Percentiles rank a stretch among this genome's conserved stretches.
Evolutionary conservation across 148 eudicot species (phyloP).

Genomic region (Persicaria tinctoria): DNA sequence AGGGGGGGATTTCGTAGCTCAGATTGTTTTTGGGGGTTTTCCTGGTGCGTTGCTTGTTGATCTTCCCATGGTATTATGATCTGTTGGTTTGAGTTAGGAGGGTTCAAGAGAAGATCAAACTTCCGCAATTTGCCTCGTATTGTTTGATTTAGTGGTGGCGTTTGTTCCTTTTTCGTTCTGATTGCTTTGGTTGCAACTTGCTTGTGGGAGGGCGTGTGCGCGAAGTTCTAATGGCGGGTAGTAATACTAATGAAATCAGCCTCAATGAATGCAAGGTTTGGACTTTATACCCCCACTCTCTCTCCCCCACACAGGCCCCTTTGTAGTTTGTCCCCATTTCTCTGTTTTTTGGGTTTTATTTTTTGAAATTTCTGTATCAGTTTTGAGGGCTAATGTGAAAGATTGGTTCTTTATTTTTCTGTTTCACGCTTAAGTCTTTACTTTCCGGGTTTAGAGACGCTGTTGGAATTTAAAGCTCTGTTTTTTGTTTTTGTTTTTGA

Average conservation of each 20-base stretch:
- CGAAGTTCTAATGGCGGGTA: slow-evolving; percentile 26
- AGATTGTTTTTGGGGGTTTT: not conserved
- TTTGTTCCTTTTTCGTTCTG: not conserved
- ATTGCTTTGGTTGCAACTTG: not conserved
- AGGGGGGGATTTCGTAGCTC: too few species aligned
- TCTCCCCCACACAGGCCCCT: too few species aligned
- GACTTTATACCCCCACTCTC: not conserved
- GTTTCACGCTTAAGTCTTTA: not conserved
- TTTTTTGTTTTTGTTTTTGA: too few species aligned
- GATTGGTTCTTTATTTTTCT: not conserved
- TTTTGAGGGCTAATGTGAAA: not conserved
- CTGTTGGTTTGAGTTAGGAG: not conserved
- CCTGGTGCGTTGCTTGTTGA: not conserved
- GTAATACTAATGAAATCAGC: slow-evolving; percentile 29
- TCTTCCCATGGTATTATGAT: not conserved
- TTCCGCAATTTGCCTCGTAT: not conserved
- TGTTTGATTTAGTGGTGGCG: not conserved
- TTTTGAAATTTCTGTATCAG: slow-evolving; percentile 11
- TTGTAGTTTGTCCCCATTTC: not conserved
- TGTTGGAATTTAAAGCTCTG: not conserved
- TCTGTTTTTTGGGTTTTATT: not conserved
- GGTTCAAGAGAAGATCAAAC: not conserved
- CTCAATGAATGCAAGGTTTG: slow-evolving; percentile 37
- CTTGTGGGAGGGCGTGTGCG: not conserved
- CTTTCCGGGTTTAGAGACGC: not conserved